These are phyloP conservation scores for Oldenlandia corymbosa DNA, from an alignment of 257 asterid species.

Conservation along the genomic window DNA sequence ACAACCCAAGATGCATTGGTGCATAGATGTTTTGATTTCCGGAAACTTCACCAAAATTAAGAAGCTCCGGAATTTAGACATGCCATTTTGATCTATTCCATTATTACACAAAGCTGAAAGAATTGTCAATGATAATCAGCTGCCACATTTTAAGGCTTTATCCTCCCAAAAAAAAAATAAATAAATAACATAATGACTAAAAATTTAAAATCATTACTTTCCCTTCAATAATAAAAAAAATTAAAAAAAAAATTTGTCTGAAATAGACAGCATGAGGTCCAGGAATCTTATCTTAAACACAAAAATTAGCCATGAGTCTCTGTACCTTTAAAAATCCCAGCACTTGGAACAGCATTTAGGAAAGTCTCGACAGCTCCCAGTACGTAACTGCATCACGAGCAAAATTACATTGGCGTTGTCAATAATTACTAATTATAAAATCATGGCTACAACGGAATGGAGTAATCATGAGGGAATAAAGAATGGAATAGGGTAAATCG, in stretches of 20 bases:
- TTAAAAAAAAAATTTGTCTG: too few species aligned
- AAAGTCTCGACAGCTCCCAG: constrained; percentile 99
- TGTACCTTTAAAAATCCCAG: constrained; percentile 92
- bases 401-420: constrained; percentile 17
- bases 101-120: background rate
- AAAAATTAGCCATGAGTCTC: background rate
- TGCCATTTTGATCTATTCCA: too few species aligned
- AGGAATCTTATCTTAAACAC: background rate
- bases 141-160: background rate
- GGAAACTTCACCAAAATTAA: too few species aligned
- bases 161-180: background rate
- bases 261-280: too few species aligned
- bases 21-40: too few species aligned
- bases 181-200: background rate
- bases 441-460: too few species aligned
- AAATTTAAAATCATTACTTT: too few species aligned
- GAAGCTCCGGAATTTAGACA: too few species aligned
- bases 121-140: background rate
- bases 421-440: background rate
- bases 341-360: constrained; percentile 85
- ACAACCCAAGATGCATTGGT: too few species aligned
- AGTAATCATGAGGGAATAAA: too few species aligned
- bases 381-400: constrained; percentile 58
- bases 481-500: too few species aligned
- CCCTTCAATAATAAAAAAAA: too few species aligned